phyloP scores from a whole-genome alignment of 495 filamentous ascomycete species.

The Venustampulla echinocandica region DNA sequence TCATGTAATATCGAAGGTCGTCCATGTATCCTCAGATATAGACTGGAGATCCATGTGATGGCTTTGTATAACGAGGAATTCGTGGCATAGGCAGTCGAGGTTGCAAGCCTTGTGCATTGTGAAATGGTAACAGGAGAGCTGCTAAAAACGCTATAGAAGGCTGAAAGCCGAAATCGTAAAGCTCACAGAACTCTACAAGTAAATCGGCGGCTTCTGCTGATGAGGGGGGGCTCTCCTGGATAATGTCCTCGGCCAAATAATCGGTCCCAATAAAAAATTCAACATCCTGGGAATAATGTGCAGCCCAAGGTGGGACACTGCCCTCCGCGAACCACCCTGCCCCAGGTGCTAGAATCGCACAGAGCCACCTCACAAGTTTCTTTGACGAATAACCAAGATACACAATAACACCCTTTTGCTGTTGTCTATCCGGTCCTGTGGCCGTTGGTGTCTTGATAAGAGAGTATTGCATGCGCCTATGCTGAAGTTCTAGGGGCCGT shows the following conservation, averaged over 20 bases:
- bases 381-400: conserved; percentile 1
- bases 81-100: background rate
- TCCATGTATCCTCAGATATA: background rate
- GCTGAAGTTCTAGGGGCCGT: conserved; percentile 3
- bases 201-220: conserved; percentile 11
- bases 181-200: conserved; percentile 6
- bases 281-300: background rate
- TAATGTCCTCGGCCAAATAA: background rate
- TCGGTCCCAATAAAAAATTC: background rate
- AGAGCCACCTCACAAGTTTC: conserved; percentile 6
- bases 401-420: conserved; percentile 1
- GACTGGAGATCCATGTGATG: background rate
- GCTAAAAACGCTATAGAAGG: background rate
- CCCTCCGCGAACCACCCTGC: conserved; percentile 3
- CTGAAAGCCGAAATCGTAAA: conserved; percentile 4
- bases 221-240: background rate
- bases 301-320: conserved; percentile 1
- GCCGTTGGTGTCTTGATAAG: background rate
- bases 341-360: conserved; percentile 2
- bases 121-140: background rate
- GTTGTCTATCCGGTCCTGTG: background rate
- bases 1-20: conserved; percentile 5
- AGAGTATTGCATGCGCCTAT: background rate
- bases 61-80: background rate
- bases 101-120: background rate